Base-by-base conservation (phyloP, 208 protist species). In the Trypanosoma lewisi region DNA sequence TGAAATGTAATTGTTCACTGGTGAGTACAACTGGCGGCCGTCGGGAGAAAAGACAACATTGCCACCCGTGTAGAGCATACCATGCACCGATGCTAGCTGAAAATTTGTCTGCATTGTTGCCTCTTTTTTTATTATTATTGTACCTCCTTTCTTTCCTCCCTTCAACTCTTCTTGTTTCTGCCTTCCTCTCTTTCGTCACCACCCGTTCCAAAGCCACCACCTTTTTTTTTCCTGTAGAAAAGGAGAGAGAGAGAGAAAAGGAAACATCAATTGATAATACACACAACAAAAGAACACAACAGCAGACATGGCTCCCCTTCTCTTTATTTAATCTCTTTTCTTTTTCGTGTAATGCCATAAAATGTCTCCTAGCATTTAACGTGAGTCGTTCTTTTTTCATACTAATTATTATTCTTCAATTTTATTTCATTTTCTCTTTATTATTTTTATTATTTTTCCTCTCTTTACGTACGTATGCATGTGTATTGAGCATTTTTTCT, bases 31-130 rank as follows among this genome's bases (percentile, higher is more conserved):
- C 61, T 83, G 77, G 21, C 75, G 63, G 42, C 85, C 90, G 47
- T 94, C 90, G 3, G 85, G 87, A 14, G 82, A 79, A 70, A 96
- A 96, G 61, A 53, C 64, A 37, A 96, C 79, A 74, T 96, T 96
- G 63, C 90, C 90, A 39, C 90, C 90, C 30, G 90, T 96, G 78
- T 96, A 96, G 23, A 96, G 79, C 90, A 93, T 96, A 70, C 90
- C 90, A 73, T 94, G 90, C 67, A 96, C 90, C 31, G 90, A 81
- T 2, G 87, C 90, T 17, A 96, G 75, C 72, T 96, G 87, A 56
- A 93, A 96, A 31, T 75, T 80, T 16, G 70, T 90, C 62, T 91
- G 77, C 83, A 94, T 92, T 21, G 21, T 41, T 21, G 17, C 14
- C 27, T 12, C 59, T 19, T 55, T 19, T 53, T 68, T 64, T 63